phyloP scores from a whole-genome alignment of 495 filamentous ascomycete species.

The Geoglossum glabrum region DNA sequence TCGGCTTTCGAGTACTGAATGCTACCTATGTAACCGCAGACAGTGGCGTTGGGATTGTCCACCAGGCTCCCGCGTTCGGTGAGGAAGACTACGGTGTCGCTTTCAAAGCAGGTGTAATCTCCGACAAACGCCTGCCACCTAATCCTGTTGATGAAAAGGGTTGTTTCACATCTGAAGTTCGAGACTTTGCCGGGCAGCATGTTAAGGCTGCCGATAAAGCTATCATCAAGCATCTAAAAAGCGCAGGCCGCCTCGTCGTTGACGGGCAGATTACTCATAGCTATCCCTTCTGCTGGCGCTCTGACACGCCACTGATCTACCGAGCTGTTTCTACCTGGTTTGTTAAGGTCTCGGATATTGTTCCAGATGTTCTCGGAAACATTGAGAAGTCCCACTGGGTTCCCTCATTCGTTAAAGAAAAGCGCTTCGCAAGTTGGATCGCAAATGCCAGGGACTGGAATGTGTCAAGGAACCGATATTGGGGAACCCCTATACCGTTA shows the following conservation, averaged over 20 bases:
- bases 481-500: constrained; percentile 86
- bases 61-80: constrained; percentile 88
- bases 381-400: constrained; percentile 92
- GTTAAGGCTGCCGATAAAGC: constrained; percentile 90
- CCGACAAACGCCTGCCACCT: constrained; percentile 54
- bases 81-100: constrained; percentile 91
- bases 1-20: constrained; percentile 68
- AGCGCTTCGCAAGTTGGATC: constrained; percentile 73
- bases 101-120: constrained; percentile 56
- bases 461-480: constrained; percentile 86
- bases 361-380: constrained; percentile 76
- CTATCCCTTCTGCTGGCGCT: constrained; percentile 90
- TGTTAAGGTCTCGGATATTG: constrained; percentile 63
- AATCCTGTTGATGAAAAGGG: constrained; percentile 79
- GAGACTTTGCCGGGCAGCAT: constrained; percentile 71
- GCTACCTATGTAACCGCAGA: constrained; percentile 82
- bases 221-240: constrained; percentile 84
- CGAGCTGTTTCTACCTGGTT: constrained; percentile 93
- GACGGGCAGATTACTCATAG: constrained; percentile 85
- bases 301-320: constrained; percentile 89
- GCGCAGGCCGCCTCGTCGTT: constrained; percentile 58
- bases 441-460: constrained; percentile 94
- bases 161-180: constrained; percentile 57
- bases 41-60: constrained; percentile 86
- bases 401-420: constrained; percentile 78